Base-by-base conservation (phyloP, 441 rosid species). In the Croton laevigatus region DNA sequence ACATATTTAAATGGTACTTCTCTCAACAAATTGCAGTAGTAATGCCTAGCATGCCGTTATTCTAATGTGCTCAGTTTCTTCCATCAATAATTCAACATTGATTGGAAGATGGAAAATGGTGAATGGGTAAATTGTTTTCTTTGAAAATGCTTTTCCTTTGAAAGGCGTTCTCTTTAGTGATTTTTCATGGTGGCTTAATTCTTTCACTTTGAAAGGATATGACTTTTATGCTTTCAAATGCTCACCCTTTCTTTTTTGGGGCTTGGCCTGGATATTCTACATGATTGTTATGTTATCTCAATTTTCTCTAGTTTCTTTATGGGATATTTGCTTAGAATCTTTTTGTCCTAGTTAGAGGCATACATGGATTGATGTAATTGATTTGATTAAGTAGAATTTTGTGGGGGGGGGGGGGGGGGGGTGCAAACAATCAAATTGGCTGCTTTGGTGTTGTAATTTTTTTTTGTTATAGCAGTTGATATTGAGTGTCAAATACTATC, bases 11-110 rank as follows among this genome's bases (percentile, higher is more conserved):
- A 34, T 66, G 9, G 0, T 19, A 5, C 8, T 22, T 54, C 10
- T 11, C 16, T 11, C 16, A 54, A 0, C 34, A 54, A 20, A 22
- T 22, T 54, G 59, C 11, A 22, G 22, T 8, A 53, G 57, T 53
- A 17, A n/a, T 36, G 20, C 45, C 11, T 3, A 37, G 3, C 22
- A 36, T 12, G 38, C 42, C 17, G 42, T 34, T 59, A n/a, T 54
- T 36, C 19, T 60, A 17, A 49, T 48, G 40, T 51, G 12, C 66
- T 61, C 67, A 59, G 17, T 62, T 61, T 73, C 45, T 34, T 46
- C 22, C 32, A 14, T 34, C 7, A 9, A 57, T 36, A 37, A 22
- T 46, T 27, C 22, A 8, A 71, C 46, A 71, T 61, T 64, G 12
- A 22, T 65, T 52, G 34, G 54, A 38, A 58, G 63, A 48, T 57